Evolutionary conservation across 208 protist genomes (phyloP), one percentile per base, ranked within the genome.

Genomic region (Trypanosoma avium): DNA sequence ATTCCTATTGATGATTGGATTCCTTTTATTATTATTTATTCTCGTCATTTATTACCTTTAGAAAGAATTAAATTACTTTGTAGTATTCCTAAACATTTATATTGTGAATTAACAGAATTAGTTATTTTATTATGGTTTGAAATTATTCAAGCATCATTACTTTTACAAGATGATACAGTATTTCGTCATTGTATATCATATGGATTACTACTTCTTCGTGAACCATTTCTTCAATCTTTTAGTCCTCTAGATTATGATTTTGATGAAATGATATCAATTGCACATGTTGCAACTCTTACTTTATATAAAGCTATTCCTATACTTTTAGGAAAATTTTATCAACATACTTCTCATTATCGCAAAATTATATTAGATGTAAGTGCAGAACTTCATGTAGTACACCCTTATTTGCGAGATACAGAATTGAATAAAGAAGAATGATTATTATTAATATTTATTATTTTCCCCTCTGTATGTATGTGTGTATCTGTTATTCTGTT

Each of bases 221-320:
- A 88, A 66, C 46, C 61, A 26, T 81, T 88, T 58, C 46, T 85
- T n/a, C 57, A 64, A 29, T 66, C 53, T 35, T 90, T 83, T 77
- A 90, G 83, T 56, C 64, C 87, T 22, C 60, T 90, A 5, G 87
- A 93, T 56, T 63, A 61, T 10, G 74, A 55, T 32, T 86, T 81
- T 62, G 56, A 70, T 10, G 56, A 72, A 0, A 71, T 90, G 64
- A 68, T 94, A 10, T 79, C 84, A 12, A 52, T 82, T 13, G 77
- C 84, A 9, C 88, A 94, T 57, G 60, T 75, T 43, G 48, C 79
- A 15, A 35, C 47, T n/a, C 55, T 88, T 19, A 43, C 63, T 15
- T 65, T 90, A 19, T 94, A 90, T 57, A 42, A 56, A 13, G 47
- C 63, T 15, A 62, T 91, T 22, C 88, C 88, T 12, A 53, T 78